Base-by-base conservation (phyloP, 2,329 filamentous ascomycete genomes). In the Diaporthe citriasiana region DNA sequence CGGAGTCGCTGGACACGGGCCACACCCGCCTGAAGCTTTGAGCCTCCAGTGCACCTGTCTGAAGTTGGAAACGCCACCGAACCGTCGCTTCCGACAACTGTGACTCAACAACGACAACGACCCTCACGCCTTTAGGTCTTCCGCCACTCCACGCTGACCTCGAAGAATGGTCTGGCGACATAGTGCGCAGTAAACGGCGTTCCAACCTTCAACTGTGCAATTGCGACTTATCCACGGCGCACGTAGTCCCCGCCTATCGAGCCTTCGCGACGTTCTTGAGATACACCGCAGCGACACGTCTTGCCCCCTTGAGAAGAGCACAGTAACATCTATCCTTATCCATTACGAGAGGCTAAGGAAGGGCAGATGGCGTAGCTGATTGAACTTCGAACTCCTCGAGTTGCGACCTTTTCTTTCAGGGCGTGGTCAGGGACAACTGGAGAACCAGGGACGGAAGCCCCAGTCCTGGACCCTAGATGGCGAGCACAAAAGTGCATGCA, bases 1-100 rank as follows among this genome's bases (percentile, higher is more conserved):
- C 19, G 7, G 22, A 57, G 55, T 57, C 55, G 25, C 19, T 17
- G 25, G 3, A 27, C 57, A 60, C 57, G 65, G 47, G 65, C 65
- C 50, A 53, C 45, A 68, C 7, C 59, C 40, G 59, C 59, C 59
- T 63, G 40, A 47, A 60, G 57, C 57, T 30, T 60, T 30, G 40
- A 60, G 57, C 57, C 22, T 60, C 22, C 25, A 22, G 57, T 17
- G 9, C 30, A n/a, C 27, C 40, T 33, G 30, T 30, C 25, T 40
- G 15, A 33, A 2, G 25, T 63, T 63, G 59, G 27, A n/a, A 63
- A 47, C 10, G 59, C 59, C 27, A 47, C 59, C 40, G 59, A 47
- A 15, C 25, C 57, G 40, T 35, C 25, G 19, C 40, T 22, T 3
- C 38, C 59, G 40, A 63, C 59, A 47, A 47, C 38, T 25, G 57